Base-by-base conservation (phyloP, 768 basidiomycete genomes). In the Pleurotus tuber-regium region DNA sequence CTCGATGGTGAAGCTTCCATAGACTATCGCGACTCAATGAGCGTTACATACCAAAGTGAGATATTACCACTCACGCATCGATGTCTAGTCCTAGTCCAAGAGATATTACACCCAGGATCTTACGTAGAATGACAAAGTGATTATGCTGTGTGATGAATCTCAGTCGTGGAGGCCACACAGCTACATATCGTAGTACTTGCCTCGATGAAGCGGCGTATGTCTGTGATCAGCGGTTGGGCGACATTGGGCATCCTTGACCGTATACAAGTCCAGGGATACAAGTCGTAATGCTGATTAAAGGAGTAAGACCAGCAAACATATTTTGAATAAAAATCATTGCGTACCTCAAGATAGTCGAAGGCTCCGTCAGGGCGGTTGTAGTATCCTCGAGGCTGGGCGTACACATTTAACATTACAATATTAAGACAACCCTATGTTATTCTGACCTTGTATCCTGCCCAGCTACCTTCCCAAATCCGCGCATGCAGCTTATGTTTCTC, bases 371-470 rank as follows among this genome's bases (percentile, higher is more conserved):
- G 52, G 28, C 55, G 55, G 11, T 36, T 47, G 25, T 54, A 40
- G 41, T 57, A 57, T 19, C 56, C 53, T 28, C 29, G 49, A 42
- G 56, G 56, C 56, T 57, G 26, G 43, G 25, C 16, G 46, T 11
- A 43, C 19, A 40, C 41, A 36, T 41, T 50, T 18, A 36, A 29
- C 36, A 31, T 40, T 41, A 25, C 18, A 24, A 19, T 26, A 42
- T 9, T 25, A 23, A 8, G 30, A 31, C 7, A 8, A 8, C 30
- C 8, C 30, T 31, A 18, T 42, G 16, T 14, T 25, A 19, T 16
- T 14, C 44, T 23, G 16, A 57, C 56, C 53, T 57, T 57, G 42
- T 57, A 57, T 31, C 56, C 56, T 21, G 56, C 56, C 56, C 56
- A 57, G 29, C 38, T 41, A 9, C 56, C 56, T 41, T 57, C 56